A percentile compares a stretch with the other conserved stretches of the same genome.
phyloP scores from a whole-genome alignment of 768 basidiomycete species.

The Podaxis sp. region DNA sequence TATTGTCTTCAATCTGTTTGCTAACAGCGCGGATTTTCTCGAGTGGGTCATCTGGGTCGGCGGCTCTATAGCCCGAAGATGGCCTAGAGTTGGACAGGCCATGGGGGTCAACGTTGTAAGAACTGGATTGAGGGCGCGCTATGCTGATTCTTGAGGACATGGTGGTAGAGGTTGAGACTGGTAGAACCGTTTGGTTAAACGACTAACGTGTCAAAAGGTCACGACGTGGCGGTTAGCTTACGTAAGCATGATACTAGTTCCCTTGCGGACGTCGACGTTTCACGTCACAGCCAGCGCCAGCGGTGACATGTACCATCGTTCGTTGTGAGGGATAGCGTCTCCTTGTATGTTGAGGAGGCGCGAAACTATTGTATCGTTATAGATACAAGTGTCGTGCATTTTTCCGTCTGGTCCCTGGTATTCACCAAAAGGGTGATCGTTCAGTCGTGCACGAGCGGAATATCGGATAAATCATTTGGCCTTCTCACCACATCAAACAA shows the following conservation, averaged over 20 bases:
- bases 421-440: background rate
- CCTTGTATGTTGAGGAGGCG: background rate
- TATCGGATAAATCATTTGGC: background rate
- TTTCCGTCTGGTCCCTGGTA: background rate
- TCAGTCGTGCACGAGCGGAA: background rate
- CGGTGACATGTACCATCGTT: background rate
- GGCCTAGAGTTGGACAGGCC: conserved; percentile 73
- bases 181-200: conserved; percentile 18
- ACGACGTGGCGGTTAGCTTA: conserved; percentile 47
- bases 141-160: conserved; percentile 87
- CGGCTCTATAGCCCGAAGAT: conserved; percentile 72
- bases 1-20: conserved; percentile 83
- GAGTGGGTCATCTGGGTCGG: conserved; percentile 78
- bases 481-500: background rate
- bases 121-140: conserved; percentile 62
- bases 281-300: background rate
- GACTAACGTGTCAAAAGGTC: conserved; percentile 42
- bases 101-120: conserved; percentile 72
- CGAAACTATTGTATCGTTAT: background rate
- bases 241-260: conserved; percentile 23
- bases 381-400: background rate
- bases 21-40: conserved; percentile 72
- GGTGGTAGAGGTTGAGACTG: conserved; percentile 30
- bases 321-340: background rate
- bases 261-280: background rate